These are phyloP conservation scores for Myxozyma mucilagina DNA, from an alignment of 805 yeast species.

Conservation along the genomic window DNA sequence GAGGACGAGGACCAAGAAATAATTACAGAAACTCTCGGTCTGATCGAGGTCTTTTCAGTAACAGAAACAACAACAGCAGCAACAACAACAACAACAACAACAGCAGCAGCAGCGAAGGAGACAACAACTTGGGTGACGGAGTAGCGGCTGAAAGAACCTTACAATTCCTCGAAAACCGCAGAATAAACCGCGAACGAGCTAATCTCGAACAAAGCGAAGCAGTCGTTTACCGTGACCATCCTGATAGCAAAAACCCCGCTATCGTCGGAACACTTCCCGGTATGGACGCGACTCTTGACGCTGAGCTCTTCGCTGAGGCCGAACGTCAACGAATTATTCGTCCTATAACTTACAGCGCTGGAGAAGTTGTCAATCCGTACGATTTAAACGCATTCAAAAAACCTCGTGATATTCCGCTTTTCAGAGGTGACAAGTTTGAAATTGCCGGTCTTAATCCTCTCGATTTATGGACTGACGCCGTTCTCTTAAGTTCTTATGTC, in stretches of 20 bases:
- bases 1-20: no score
- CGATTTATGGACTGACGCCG: constrained; percentile 52
- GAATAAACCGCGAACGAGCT: not conserved
- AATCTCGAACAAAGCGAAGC: not conserved
- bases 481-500: constrained; percentile 59
- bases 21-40: no score
- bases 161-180: not conserved
- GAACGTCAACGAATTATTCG: not conserved
- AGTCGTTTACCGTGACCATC: not conserved
- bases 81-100: not conserved
- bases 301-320: not conserved
- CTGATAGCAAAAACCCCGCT: not conserved
- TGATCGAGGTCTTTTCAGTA: no score
- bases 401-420: constrained; percentile 25
- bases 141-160: not conserved
- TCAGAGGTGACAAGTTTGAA: constrained; percentile 17
- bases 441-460: constrained; percentile 13
- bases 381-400: not conserved
- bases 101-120: not conserved
- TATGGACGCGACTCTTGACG: not conserved
- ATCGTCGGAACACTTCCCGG: not conserved
- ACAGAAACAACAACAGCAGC: not conserved
- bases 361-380: constrained; percentile 1
- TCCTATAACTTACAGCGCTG: not conserved
- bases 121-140: not conserved